These are phyloP conservation scores for Xylariaceae sp. DNA, from an alignment of 2,329 filamentous ascomycete genomes.

Conservation along the genomic window DNA sequence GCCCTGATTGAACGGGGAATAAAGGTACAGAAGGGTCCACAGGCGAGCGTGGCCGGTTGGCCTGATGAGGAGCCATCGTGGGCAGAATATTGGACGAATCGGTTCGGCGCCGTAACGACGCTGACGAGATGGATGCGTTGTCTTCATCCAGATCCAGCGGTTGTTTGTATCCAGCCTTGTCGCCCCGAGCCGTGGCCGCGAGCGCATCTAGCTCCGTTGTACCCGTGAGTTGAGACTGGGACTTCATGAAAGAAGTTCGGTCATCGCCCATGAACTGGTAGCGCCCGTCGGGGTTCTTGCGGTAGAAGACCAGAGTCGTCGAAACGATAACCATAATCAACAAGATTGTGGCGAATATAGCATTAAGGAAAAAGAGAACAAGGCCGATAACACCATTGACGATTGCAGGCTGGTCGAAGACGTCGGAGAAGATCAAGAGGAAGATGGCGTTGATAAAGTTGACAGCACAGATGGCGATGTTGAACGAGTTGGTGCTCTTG, in stretches of 20 bases:
- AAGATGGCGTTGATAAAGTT: conserved; percentile 81
- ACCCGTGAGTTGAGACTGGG: conserved; percentile 60
- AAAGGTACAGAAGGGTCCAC: conserved; percentile 43
- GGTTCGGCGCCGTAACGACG: conserved; percentile 36
- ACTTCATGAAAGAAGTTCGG: conserved; percentile 86
- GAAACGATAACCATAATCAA: conserved; percentile 71
- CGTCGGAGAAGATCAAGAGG: conserved; percentile 71
- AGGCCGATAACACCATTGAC: conserved; percentile 79
- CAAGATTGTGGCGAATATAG: conserved; percentile 66
- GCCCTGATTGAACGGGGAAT: conserved; percentile 29
- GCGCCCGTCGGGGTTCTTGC: conserved; percentile 78
- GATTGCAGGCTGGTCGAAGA: conserved; percentile 70
- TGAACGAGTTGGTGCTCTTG: conserved; percentile 87
- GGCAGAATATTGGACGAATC: conserved; percentile 18
- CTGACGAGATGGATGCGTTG: conserved; percentile 55
- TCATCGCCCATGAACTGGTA: conserved; percentile 89
- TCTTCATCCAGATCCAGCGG: conserved; percentile 64
- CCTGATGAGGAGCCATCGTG: conserved; percentile 12
- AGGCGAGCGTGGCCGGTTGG: conserved; percentile 35
- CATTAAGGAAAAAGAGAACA: conserved; percentile 75
- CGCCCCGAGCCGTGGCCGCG: conserved; percentile 72
- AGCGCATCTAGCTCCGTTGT: conserved; percentile 77
- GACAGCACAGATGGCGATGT: conserved; percentile 73
- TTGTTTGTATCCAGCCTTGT: conserved; percentile 49
- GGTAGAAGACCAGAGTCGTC: conserved; percentile 57